A percentile compares a stretch with the other conserved stretches of the same genome.
Evolutionary conservation across 2,329 filamentous ascomycete genomes (phyloP).

Genomic region (Phoma sp.): DNA sequence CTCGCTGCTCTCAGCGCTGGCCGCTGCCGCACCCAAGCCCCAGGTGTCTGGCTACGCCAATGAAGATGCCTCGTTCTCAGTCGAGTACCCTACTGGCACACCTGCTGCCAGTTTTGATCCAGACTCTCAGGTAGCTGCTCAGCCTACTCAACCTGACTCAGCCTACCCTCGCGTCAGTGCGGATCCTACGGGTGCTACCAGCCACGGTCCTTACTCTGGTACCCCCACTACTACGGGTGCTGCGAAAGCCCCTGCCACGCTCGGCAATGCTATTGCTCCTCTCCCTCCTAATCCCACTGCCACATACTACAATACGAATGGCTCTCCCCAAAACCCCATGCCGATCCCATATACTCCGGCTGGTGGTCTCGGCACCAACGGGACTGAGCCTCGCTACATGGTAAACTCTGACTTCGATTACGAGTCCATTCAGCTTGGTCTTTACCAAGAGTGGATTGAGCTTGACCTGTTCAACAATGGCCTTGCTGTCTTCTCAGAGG

Average conservation of each 20-base stretch:
- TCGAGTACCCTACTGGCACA: constrained; percentile 41
- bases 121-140: constrained; percentile 53
- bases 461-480: constrained; percentile 83
- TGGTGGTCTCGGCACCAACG: constrained; percentile 78
- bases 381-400: constrained; percentile 76
- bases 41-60: constrained; percentile 55
- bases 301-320: constrained; percentile 75
- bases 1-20: constrained; percentile 46
- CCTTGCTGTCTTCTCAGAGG: constrained; percentile 70
- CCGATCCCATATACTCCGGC: constrained; percentile 76
- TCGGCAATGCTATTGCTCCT: constrained; percentile 65
- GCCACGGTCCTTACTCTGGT: constrained; percentile 73
- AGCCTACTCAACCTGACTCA: constrained; percentile 39
- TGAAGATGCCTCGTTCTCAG: constrained; percentile 54
- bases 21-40: constrained; percentile 49
- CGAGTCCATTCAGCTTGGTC: constrained; percentile 74
- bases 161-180: constrained; percentile 57
- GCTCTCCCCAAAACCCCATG: constrained; percentile 69
- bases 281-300: constrained; percentile 67
- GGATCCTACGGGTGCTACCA: constrained; percentile 65
- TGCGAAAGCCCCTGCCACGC: constrained; percentile 61
- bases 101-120: constrained; percentile 54
- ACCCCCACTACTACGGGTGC: constrained; percentile 74
- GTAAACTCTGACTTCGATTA: constrained; percentile 85
- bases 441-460: constrained; percentile 88